Percentiles rank a stretch among this genome's conserved stretches.
Conservation (phyloP, 2,329 filamentous ascomycete species). For the Didymella exigua region DNA sequence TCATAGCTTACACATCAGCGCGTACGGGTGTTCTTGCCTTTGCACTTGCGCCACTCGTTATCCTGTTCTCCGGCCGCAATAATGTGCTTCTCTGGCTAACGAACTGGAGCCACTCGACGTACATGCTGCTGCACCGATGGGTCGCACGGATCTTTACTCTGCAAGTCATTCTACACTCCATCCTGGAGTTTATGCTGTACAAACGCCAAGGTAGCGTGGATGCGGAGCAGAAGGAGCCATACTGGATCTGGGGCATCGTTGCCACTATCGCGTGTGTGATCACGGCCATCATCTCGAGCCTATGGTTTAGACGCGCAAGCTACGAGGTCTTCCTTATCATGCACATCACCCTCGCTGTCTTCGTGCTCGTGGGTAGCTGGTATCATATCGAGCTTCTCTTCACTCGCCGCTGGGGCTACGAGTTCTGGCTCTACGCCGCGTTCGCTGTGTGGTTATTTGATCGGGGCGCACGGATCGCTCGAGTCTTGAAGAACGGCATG, state of each 20-base stretch:
- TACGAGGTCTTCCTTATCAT: constrained; percentile 48
- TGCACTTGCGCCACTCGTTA: constrained; percentile 34
- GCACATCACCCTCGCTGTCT: constrained; percentile 41
- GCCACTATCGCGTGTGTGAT: constrained; percentile 39
- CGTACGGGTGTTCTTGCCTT: constrained; percentile 44
- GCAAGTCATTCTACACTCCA: constrained; percentile 31
- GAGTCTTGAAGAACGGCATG: constrained; percentile 50
- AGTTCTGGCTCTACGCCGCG: constrained; percentile 55
- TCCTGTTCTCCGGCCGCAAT: constrained; percentile 48
- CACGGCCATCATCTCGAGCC: constrained; percentile 32
- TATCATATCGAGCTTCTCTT: constrained; percentile 46
- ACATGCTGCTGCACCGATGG: constrained; percentile 46
- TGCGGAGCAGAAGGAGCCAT: constrained; percentile 27
- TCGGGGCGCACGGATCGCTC: constrained; percentile 49
- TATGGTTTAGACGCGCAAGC: constrained; percentile 33
- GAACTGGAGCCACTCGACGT: constrained; percentile 48
- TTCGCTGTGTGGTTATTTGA: constrained; percentile 56
- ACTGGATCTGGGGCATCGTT: constrained; percentile 50
- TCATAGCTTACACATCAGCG: constrained; percentile 35
- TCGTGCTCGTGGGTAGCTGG: constrained; percentile 44
- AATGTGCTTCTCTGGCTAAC: constrained; percentile 49
- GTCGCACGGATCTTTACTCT: constrained; percentile 29
- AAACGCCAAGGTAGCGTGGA: constrained; percentile 19
- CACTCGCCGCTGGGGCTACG: constrained; percentile 46
- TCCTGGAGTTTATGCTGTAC: constrained; percentile 27